Percentiles rank a stretch among this genome's conserved stretches.
Conservation (phyloP, 2,329 filamentous ascomycete species). For the Parascedosporium putredinis region DNA sequence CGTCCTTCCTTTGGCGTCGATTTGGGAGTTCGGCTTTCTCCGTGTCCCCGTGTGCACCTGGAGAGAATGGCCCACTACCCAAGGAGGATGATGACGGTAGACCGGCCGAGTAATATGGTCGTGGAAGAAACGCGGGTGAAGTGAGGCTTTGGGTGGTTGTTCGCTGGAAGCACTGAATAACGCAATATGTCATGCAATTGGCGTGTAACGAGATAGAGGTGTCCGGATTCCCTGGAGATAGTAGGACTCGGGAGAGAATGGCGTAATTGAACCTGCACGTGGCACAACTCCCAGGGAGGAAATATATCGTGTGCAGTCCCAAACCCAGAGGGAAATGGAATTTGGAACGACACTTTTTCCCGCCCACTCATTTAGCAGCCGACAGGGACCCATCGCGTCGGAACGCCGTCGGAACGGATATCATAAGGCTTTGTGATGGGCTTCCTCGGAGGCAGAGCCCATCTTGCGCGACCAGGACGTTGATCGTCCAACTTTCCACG, state of each 20-base stretch:
- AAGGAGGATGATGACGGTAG: too few species aligned
- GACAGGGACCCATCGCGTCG: constrained; percentile 44
- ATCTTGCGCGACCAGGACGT: constrained; percentile 55
- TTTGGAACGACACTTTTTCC: too few species aligned
- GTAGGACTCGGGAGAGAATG: neutral
- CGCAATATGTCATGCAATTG: neutral
- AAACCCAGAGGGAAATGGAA: neutral
- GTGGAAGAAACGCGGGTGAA: too few species aligned
- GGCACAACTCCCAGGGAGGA: neutral
- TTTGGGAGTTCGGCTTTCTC: too few species aligned
- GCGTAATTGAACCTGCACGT: neutral
- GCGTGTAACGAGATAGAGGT: neutral
- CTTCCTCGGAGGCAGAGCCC: constrained; percentile 57
- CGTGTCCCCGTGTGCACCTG: too few species aligned
- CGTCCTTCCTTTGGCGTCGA: too few species aligned
- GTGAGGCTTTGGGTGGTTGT: too few species aligned
- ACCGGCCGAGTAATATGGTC: too few species aligned
- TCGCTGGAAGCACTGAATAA: too few species aligned
- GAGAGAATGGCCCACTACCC: too few species aligned
- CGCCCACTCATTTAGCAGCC: constrained; percentile 9
- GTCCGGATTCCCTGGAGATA: too few species aligned
- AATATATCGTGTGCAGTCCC: neutral
- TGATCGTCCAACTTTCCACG: constrained; percentile 56
- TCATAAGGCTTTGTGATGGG: constrained; percentile 40
- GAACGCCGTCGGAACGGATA: constrained; percentile 47